A percentile compares a stretch with the other conserved stretches of the same genome.
phyloP scores from a whole-genome alignment of 148 eudicot species.

The Bassia scoparia region DNA sequence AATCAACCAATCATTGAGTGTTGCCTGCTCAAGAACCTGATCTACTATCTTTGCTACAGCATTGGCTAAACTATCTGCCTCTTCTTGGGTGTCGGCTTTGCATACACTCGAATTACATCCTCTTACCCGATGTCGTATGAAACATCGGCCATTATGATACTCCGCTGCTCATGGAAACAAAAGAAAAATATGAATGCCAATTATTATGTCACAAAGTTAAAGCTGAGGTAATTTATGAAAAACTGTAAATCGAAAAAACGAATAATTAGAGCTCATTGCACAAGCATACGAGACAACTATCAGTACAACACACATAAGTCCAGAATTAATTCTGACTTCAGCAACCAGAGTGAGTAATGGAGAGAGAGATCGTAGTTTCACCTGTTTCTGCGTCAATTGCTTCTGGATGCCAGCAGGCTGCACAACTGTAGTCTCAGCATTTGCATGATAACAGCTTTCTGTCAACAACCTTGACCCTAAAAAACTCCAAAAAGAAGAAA shows the following conservation, averaged over 20 bases:
- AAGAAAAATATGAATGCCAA: neutral
- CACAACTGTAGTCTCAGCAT: slow-evolving; percentile 85
- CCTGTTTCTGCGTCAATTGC: slow-evolving; percentile 75
- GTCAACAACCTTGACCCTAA: slow-evolving; percentile 86
- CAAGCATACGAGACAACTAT: too few species aligned
- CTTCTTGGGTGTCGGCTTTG: slow-evolving; percentile 79
- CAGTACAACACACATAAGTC: too few species aligned
- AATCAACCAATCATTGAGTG: slow-evolving; percentile 15
- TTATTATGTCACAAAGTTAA: too few species aligned
- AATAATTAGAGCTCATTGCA: neutral
- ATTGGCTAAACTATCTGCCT: slow-evolving; percentile 59
- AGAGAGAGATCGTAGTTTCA: slow-evolving; percentile 22
- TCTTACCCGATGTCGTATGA: slow-evolving; percentile 87
- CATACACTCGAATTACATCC: slow-evolving; percentile 81
- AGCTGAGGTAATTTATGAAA: too few species aligned
- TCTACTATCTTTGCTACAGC: slow-evolving; percentile 59
- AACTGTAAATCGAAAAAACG: neutral
- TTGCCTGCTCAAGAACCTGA: slow-evolving; percentile 53
- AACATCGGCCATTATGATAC: slow-evolving; percentile 61
- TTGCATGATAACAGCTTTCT: slow-evolving; percentile 69
- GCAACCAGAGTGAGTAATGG: too few species aligned
- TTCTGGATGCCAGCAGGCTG: slow-evolving; percentile 82
- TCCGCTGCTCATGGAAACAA: slow-evolving; percentile 44
- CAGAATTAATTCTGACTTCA: too few species aligned
- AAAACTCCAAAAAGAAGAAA: slow-evolving; percentile 11